A percentile compares a stretch with the other conserved stretches of the same genome.
phyloP scores from a whole-genome alignment of 768 basidiomycete species.

The Leccinum longicurvipes region DNA sequence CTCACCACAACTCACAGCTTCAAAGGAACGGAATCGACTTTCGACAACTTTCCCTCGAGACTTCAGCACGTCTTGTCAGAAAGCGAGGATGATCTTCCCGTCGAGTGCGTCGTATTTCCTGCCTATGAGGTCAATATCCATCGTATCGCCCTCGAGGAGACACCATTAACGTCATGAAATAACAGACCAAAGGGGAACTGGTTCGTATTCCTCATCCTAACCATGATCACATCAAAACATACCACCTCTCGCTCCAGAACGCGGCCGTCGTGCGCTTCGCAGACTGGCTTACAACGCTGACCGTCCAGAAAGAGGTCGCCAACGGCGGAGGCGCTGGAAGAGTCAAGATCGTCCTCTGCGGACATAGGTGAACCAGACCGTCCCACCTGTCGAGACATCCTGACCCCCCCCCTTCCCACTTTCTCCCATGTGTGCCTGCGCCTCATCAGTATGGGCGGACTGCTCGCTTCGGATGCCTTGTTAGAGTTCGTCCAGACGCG shows the following conservation, averaged over 20 bases:
- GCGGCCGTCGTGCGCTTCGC: slow-evolving; percentile 83
- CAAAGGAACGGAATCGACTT: slow-evolving; percentile 67
- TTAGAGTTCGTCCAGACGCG: slow-evolving; percentile 67
- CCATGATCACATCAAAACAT: not conserved
- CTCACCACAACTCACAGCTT: slow-evolving; percentile 35
- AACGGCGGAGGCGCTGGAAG: slow-evolving; percentile 70
- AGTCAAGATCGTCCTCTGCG: slow-evolving; percentile 82
- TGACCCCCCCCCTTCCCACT: not conserved
- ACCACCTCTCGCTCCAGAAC: slow-evolving; percentile 41
- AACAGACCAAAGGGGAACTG: slow-evolving; percentile 87
- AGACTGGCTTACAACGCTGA: slow-evolving; percentile 89
- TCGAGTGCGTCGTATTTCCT: slow-evolving; percentile 83
- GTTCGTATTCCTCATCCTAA: slow-evolving; percentile 42
- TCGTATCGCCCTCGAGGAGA: not conserved
- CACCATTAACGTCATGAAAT: slow-evolving; percentile 13
- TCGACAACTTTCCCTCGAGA: slow-evolving; percentile 73
- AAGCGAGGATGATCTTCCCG: slow-evolving; percentile 49
- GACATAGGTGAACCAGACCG: slow-evolving; percentile 63
- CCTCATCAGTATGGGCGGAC: slow-evolving; percentile 81
- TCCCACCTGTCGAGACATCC: not conserved
- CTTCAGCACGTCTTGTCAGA: slow-evolving; percentile 74
- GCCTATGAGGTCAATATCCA: slow-evolving; percentile 67
- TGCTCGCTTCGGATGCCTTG: slow-evolving; percentile 82
- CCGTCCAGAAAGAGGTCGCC: slow-evolving; percentile 80
- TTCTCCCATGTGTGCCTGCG: not conserved